Conservation (phyloP, 2,329 filamentous ascomycete genomes). For the Hortaea werneckii region DNA sequence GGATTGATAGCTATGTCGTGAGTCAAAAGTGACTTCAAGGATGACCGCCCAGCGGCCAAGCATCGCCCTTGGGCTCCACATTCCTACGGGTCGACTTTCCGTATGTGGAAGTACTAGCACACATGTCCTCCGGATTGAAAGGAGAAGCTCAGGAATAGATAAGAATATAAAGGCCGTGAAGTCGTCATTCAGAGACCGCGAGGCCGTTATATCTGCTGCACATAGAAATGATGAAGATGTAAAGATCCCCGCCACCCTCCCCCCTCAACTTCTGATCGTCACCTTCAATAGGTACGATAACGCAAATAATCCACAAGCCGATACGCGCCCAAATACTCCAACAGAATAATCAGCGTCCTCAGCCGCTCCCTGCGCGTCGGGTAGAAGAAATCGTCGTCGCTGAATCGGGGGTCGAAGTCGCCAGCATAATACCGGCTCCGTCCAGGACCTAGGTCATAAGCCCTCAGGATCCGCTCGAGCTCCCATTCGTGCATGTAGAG, state of each 20-base stretch:
- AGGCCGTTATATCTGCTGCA: background rate
- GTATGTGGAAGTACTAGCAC: no score
- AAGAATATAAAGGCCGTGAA: no score
- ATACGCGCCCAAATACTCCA: constrained; percentile 14
- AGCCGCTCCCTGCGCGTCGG: background rate
- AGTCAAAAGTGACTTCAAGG: no score
- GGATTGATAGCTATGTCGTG: no score
- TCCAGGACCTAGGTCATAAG: constrained; percentile 14
- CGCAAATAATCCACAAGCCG: constrained; percentile 9
- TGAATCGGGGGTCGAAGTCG: constrained; percentile 2
- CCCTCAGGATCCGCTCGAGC: constrained; percentile 21
- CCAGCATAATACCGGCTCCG: constrained; percentile 5
- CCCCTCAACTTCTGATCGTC: background rate
- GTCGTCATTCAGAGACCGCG: background rate
- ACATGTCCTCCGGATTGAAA: no score
- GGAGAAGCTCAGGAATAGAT: no score
- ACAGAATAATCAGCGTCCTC: constrained; percentile 10
- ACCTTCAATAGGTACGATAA: background rate
- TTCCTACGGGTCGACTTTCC: no score
- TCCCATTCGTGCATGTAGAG: constrained; percentile 18
- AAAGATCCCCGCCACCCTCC: background rate
- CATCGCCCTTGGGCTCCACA: no score
- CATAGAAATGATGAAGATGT: background rate
- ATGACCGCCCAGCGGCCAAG: no score
- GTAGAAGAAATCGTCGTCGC: background rate